Conservation (phyloP, 1,284 basidiomycete genomes). For the Entoloma clypeatum region DNA sequence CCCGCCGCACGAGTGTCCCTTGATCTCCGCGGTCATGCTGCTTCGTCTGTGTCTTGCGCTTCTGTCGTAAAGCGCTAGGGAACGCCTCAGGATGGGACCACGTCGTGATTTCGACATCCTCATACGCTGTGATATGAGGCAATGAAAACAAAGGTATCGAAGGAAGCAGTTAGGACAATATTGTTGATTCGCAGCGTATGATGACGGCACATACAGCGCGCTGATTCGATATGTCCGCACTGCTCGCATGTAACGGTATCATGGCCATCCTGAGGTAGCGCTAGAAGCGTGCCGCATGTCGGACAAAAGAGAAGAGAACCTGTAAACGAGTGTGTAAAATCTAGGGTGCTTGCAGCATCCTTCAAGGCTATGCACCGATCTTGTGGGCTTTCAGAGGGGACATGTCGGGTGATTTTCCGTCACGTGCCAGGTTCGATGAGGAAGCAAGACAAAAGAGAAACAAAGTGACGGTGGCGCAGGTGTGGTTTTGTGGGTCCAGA, state of each 20-base stretch:
- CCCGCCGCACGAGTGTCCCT: conserved; percentile 58
- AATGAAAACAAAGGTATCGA: conserved; percentile 5
- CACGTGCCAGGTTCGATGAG: background rate
- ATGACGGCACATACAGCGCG: conserved; percentile 62
- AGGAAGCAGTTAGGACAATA: conserved; percentile 1
- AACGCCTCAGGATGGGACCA: conserved; percentile 92
- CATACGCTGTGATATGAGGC: conserved; percentile 72
- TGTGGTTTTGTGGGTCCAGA: background rate
- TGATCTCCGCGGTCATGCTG: conserved; percentile 72
- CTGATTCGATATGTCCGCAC: conserved; percentile 83
- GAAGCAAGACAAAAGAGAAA: background rate
- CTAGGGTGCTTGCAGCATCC: conserved; percentile 34
- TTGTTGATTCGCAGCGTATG: background rate
- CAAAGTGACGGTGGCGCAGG: background rate
- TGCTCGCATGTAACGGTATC: conserved; percentile 81
- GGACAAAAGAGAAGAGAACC: conserved; percentile 92
- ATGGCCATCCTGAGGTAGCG: conserved; percentile 79
- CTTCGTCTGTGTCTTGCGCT: conserved; percentile 89
- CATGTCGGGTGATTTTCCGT: background rate
- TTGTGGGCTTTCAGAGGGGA: conserved; percentile 26
- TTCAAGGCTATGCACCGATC: conserved; percentile 22
- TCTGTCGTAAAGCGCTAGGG: conserved; percentile 84
- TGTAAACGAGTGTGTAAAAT: background rate
- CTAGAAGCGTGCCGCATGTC: conserved; percentile 86
- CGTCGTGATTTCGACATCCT: conserved; percentile 88